Base-by-base conservation (phyloP, 345 rosid genomes). In the Crucihimalaya himalaica region DNA sequence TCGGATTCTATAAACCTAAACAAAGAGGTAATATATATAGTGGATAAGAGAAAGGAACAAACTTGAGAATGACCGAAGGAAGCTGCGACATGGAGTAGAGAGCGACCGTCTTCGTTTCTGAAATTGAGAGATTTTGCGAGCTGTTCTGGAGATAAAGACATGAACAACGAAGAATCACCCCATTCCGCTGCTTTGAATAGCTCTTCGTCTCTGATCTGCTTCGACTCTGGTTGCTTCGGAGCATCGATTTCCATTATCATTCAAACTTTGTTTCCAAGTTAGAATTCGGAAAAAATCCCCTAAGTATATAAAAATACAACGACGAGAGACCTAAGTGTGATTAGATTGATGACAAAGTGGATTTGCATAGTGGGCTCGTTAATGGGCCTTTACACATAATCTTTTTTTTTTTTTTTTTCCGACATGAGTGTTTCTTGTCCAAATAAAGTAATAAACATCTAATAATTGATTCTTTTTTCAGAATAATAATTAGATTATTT, bases 141-240 rank as follows among this genome's bases (percentile, higher is more conserved):
- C 35, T 81, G 86, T 42, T 80, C 78, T 8, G 42, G 78, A 9
- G 97, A 73, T 54, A 91, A 84, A 45, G 89, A 78, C 66, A 62
- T 48, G 81, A 93, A 86, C 11, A 69, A 7, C 5, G 94, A 82
- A 5, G 86, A 46, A 66, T 89, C 91, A 25, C 97, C 97, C 20
- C 88, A 70, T 83, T 93, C 97, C 15, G 96, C 92, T 0, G 93
- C 97, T 78, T 75, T 80, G 85, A 93, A 91, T 37, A 89, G 90
- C 45, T 86, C 91, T 45, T 70, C 71, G 35, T 84, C 88, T 63
- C 80, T 79, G 75, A 89, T 78, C 29, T 63, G 71, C 25, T 10
- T 83, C 50, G 71, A 63, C 31, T 66, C 72, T 34, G 74, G 37
- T 39, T 59, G 70, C 40, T 58, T 54, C 15, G 77, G 47, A 27